Conservation (phyloP, 2,329 filamentous ascomycete genomes). For the Pyrenophora seminiperda region DNA sequence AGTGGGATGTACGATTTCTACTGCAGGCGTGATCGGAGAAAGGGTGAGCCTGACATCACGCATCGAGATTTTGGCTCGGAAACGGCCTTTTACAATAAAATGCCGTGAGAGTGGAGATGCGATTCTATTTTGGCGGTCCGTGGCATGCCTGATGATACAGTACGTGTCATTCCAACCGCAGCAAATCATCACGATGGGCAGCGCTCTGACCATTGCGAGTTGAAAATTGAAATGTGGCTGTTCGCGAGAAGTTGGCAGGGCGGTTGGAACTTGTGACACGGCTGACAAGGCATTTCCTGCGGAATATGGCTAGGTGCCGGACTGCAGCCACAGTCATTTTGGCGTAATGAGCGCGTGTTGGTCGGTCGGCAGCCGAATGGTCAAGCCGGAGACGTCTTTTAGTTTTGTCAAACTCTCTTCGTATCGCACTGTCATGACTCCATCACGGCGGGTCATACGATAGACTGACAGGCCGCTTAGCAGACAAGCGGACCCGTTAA, state of each 20-base stretch:
- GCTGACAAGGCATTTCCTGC: neutral
- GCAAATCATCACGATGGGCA: constrained; percentile 5
- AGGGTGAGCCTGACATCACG: constrained; percentile 28
- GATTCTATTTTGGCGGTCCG: constrained; percentile 8
- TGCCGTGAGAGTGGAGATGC: constrained; percentile 30
- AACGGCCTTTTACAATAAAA: constrained; percentile 7
- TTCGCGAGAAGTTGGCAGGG: neutral
- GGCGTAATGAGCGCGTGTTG: neutral
- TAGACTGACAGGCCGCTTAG: constrained; percentile 14
- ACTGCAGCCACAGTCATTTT: neutral
- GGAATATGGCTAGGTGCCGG: neutral
- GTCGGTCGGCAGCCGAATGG: neutral
- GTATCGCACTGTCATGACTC: neutral
- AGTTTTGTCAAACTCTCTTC: neutral
- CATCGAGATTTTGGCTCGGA: constrained; percentile 24
- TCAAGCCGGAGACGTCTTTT: neutral
- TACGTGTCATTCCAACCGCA: constrained; percentile 12
- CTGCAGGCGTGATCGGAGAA: constrained; percentile 6
- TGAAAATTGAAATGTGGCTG: too few relatives aligned
- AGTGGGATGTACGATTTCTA: constrained; percentile 5
- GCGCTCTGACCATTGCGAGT: constrained; percentile 2
- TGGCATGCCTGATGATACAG: constrained; percentile 9
- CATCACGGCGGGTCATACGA: constrained; percentile 13
- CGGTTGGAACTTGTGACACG: too few relatives aligned
- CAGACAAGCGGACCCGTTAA: constrained; percentile 3